Percentiles rank a stretch among this genome's conserved stretches.
Evolutionary conservation across 192 early-diverging fungal genomes (phyloP).

Genomic region (Entomortierella parvispora): DNA sequence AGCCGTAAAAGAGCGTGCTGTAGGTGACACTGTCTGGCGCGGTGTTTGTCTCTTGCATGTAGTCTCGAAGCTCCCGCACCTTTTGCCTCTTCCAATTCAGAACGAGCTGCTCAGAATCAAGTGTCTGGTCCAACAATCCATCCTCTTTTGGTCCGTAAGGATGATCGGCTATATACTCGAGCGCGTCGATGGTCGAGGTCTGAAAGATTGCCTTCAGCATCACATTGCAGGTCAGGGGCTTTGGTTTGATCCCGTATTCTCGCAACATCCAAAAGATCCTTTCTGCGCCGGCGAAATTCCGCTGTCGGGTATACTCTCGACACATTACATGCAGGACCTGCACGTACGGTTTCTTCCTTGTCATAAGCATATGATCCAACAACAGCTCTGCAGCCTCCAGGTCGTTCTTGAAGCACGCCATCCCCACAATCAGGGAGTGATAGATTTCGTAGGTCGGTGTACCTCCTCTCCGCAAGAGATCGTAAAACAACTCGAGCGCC

Average conservation of each 20-base stretch:
- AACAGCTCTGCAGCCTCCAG: conserved; percentile 47
- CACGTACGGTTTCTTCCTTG: conserved; percentile 31
- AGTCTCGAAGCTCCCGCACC: conserved; percentile 5
- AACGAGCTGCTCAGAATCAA: background rate
- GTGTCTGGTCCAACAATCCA: background rate
- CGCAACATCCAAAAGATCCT: conserved; percentile 39
- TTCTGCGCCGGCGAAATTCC: conserved; percentile 26
- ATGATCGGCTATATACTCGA: conserved; percentile 6
- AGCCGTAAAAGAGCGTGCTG: conserved; percentile 41
- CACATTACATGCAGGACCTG: conserved; percentile 47
- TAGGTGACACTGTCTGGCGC: conserved; percentile 18
- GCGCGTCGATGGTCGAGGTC: conserved; percentile 21
- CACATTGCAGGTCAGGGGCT: conserved; percentile 34
- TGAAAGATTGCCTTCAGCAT: conserved; percentile 35
- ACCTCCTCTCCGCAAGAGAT: conserved; percentile 25
- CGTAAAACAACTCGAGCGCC: conserved; percentile 42
- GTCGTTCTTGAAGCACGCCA: conserved; percentile 44
- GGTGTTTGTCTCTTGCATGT: conserved; percentile 14
- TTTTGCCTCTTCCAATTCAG: conserved; percentile 26
- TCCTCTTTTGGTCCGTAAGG: background rate
- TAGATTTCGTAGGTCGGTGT: conserved; percentile 40
- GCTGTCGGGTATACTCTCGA: conserved; percentile 30
- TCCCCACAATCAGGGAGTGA: conserved; percentile 36
- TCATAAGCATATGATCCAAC: conserved; percentile 45
- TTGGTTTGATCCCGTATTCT: conserved; percentile 36